Conservation (phyloP, 345 rosid genomes). For the Linum lewisii region DNA sequence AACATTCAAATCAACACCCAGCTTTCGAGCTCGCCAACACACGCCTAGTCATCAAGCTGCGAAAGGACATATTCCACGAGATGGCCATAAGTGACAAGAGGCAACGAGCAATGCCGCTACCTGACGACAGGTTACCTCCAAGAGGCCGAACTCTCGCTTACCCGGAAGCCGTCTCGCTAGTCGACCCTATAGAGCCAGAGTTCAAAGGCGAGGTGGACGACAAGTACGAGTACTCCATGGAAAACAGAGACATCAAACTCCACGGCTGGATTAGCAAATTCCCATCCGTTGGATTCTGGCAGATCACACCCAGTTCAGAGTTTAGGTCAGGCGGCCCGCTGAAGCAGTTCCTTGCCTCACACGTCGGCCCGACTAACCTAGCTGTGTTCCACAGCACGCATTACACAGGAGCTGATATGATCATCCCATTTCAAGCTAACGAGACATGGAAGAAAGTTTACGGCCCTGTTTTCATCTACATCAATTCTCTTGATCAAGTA, state of each 20-base stretch:
- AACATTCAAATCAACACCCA: background rate
- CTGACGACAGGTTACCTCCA: slow-evolving; percentile 12
- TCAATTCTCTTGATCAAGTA: too few species aligned
- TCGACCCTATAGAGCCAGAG: slow-evolving; percentile 20
- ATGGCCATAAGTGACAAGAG: slow-evolving; percentile 20
- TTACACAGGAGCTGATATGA: too few species aligned
- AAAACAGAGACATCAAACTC: slow-evolving; percentile 8
- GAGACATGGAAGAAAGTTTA: too few species aligned
- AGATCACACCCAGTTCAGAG: slow-evolving; percentile 17
- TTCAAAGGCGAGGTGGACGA: slow-evolving; percentile 26
- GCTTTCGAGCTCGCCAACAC: slow-evolving; percentile 4
- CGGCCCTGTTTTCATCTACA: too few species aligned
- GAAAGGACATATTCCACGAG: slow-evolving; percentile 13
- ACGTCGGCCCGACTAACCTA: slow-evolving; percentile 20
- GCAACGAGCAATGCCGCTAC: slow-evolving; percentile 19
- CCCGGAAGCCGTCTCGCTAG: slow-evolving; percentile 21
- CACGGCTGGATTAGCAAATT: slow-evolving; percentile 19
- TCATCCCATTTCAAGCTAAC: too few species aligned
- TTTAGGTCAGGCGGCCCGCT: slow-evolving; percentile 22
- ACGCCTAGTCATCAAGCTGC: background rate
- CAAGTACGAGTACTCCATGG: slow-evolving; percentile 20
- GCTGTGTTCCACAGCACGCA: too few species aligned
- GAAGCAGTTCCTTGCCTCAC: slow-evolving; percentile 20
- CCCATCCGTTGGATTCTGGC: slow-evolving; percentile 18
- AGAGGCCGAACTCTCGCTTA: slow-evolving; percentile 19